A percentile compares a stretch with the other conserved stretches of the same genome.
Evolutionary conservation across 163 green algal genomes (phyloP).

Genomic region (Volvox carteri): DNA sequence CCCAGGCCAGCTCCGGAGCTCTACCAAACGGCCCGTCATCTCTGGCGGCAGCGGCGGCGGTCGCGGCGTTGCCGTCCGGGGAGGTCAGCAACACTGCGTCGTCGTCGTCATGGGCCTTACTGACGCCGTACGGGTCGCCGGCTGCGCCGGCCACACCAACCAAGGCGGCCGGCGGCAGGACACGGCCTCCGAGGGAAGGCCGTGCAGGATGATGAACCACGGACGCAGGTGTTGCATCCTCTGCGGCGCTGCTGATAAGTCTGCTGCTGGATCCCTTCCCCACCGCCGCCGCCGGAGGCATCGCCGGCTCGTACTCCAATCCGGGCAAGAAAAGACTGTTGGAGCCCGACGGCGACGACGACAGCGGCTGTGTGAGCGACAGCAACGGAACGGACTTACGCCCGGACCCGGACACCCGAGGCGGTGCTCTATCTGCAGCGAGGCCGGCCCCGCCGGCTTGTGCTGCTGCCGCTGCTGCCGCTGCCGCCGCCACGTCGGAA

Average conservation of each 20-base stretch:
- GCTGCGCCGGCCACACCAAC: background rate
- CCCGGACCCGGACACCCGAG: too few relatives aligned
- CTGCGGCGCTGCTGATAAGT: too few relatives aligned
- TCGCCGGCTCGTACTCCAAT: background rate
- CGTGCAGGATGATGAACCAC: too few relatives aligned
- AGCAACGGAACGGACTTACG: background rate
- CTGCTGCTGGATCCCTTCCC: too few relatives aligned
- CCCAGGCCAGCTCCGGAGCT: background rate
- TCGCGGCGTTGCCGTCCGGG: background rate
- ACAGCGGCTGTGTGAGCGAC: slow-evolving; percentile 40
- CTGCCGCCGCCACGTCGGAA: too few relatives aligned
- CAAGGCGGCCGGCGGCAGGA: background rate
- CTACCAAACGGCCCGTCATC: background rate
- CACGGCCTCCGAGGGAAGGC: too few relatives aligned
- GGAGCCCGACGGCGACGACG: background rate
- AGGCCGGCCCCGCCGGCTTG: too few relatives aligned
- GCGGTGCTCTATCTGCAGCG: too few relatives aligned
- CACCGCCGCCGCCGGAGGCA: too few relatives aligned
- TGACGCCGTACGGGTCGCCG: background rate
- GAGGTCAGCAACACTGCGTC: background rate
- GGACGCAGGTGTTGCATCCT: too few relatives aligned
- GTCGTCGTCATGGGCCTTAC: background rate
- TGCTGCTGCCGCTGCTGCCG: too few relatives aligned
- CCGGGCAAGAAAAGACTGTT: background rate
- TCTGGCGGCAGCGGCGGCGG: background rate